Evolutionary conservation across 345 rosid species (phyloP).

Genomic region (Erodium maritimum): DNA sequence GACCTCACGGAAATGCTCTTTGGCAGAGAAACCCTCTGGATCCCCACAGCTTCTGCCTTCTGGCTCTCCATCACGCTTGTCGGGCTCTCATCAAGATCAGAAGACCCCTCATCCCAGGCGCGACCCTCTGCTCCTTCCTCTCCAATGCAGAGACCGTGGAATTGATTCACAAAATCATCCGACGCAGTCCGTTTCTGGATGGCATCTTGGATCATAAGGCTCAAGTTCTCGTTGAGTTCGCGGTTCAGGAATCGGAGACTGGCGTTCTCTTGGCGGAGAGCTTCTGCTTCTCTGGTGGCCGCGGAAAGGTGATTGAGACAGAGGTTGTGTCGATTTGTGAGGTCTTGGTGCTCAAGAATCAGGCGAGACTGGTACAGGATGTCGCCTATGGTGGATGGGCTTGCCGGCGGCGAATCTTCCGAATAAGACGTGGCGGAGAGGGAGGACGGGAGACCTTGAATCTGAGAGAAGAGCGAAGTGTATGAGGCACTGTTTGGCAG

Average conservation of each 20-base stretch:
- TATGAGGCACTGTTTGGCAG: too few relatives aligned
- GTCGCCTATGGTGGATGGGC: constrained; percentile 29
- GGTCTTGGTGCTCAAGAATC: constrained; percentile 57
- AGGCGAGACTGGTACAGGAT: constrained; percentile 64
- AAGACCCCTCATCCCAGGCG: constrained; percentile 17
- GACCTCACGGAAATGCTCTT: constrained; percentile 72
- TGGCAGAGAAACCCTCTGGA: constrained; percentile 42
- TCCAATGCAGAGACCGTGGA: constrained; percentile 18
- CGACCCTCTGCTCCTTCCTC: background rate
- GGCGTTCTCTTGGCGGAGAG: constrained; percentile 48
- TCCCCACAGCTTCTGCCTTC: constrained; percentile 15
- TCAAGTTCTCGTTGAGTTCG: constrained; percentile 48
- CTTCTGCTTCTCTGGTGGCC: constrained; percentile 36
- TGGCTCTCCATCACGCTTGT: constrained; percentile 26
- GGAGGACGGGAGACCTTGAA: too few relatives aligned
- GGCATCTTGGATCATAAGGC: constrained; percentile 30
- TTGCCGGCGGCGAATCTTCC: background rate
- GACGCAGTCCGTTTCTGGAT: constrained; percentile 4
- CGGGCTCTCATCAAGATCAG: constrained; percentile 19
- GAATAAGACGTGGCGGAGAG: background rate
- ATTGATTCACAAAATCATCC: constrained; percentile 8
- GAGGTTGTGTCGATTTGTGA: constrained; percentile 49
- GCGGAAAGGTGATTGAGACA: constrained; percentile 45
- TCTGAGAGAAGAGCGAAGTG: too few relatives aligned
- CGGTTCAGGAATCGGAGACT: constrained; percentile 44